Evolutionary conservation across 495 filamentous ascomycete genomes (phyloP), one percentile per base, ranked within the genome.

Genomic region (Penicillium cinerascens): DNA sequence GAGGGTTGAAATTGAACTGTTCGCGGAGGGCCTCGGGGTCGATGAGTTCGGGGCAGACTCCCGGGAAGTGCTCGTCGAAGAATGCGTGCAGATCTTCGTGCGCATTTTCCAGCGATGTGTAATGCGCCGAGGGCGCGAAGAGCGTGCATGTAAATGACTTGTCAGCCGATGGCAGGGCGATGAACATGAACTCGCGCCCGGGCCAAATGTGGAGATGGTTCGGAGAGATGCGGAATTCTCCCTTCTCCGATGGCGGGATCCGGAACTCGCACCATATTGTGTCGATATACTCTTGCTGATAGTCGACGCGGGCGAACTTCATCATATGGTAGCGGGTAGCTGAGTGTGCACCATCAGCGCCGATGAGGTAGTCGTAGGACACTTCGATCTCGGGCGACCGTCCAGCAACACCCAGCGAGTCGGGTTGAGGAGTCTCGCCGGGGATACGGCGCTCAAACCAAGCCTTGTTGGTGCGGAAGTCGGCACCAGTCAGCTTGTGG

Each of bases 201-300:
- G 93, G 93, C 93, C 93, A 99, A 70, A 99, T 99, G 66, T 99
- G 93, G 2, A 99, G 79, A 61, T 97, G 90, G 65, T 96, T 87
- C 15, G 90, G 89, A 0, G 88, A 90, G 48, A 97, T 88, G 26
- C 74, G 74, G 65, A 92, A 99, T 23, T 79, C 77, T 10, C 77
- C 72, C 18, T 70, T 55, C 13, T 76, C 63, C 0, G 76, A 71
- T 0, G 88, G 79, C 2, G 80, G 74, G 52, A 99, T 92, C 38
- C 83, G 85, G 65, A 97, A 96, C 58, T 99, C 95, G 72, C 93
- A 96, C 93, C 93, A 99, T 8, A 97, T 72, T 0, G 92, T 92
- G 67, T 96, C 91, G 69, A 99, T 91, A 64, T 99, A 99, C 62
- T 91, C 83, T 65, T 99, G 93, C 51, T 92, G 80, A 61, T 96